A percentile compares a stretch with the other conserved stretches of the same genome.
phyloP scores from a whole-genome alignment of 2,329 filamentous ascomycete species.

The Orbilia oligospora region DNA sequence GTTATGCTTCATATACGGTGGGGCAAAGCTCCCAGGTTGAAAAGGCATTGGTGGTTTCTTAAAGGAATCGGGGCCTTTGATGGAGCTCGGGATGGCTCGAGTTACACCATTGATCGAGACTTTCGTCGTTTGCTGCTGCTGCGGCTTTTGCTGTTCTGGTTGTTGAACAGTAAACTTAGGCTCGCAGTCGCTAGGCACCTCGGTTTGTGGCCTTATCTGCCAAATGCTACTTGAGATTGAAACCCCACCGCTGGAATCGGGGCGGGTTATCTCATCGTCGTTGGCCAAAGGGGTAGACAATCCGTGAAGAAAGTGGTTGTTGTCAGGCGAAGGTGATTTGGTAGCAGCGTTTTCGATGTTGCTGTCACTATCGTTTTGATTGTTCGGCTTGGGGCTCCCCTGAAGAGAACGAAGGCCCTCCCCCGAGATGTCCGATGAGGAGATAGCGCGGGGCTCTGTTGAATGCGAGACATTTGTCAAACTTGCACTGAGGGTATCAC shows the following conservation, averaged over 20 bases:
- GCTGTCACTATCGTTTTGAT: background rate
- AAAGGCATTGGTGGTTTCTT: slow-evolving; percentile 17
- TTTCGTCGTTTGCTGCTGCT: slow-evolving; percentile 8
- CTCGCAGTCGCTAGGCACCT: background rate
- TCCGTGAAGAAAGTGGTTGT: background rate
- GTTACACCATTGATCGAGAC: slow-evolving; percentile 48
- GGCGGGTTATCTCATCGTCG: background rate
- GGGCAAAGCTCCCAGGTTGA: slow-evolving; percentile 3
- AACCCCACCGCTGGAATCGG: background rate
- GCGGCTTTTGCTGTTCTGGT: too few relatives aligned
- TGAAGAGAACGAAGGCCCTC: background rate
- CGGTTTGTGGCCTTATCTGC: background rate
- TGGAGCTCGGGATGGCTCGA: slow-evolving; percentile 45
- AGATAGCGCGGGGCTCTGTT: background rate
- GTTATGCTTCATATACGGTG: slow-evolving; percentile 18
- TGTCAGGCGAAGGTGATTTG: background rate
- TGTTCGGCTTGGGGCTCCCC: background rate
- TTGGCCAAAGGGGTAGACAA: background rate
- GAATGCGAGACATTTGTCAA: slow-evolving; percentile 38
- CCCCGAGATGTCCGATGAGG: background rate
- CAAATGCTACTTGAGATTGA: background rate
- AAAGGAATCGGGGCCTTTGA: slow-evolving; percentile 1
- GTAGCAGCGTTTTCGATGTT: background rate
- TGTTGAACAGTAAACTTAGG: background rate
- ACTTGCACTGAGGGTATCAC: slow-evolving; percentile 30